A percentile compares a stretch with the other conserved stretches of the same genome.
phyloP scores from a whole-genome alignment of 106 monocot species.

The Dendrobium chrysotoxum region DNA sequence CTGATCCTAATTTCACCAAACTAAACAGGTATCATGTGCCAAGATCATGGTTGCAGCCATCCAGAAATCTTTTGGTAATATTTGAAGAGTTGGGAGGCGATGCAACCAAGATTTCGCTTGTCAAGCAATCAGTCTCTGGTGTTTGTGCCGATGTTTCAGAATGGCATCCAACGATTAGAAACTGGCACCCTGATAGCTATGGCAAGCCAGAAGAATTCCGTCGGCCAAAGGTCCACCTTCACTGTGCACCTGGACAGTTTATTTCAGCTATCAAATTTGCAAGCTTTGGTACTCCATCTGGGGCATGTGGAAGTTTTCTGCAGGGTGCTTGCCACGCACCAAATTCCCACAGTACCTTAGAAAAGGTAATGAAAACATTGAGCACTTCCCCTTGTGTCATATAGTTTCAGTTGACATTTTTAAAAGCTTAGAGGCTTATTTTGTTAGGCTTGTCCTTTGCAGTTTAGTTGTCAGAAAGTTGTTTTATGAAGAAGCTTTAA shows the following conservation, averaged over 20 bases:
- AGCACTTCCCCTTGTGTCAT: neutral
- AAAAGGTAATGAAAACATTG: conserved; percentile 49
- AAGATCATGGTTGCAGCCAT: conserved; percentile 74
- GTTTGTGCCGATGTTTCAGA: conserved; percentile 91
- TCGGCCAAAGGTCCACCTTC: conserved; percentile 69
- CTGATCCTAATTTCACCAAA: neutral
- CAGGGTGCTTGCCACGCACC: conserved; percentile 81
- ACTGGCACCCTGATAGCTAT: conserved; percentile 67
- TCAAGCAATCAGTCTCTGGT: conserved; percentile 65
- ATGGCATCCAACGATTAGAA: conserved; percentile 72
- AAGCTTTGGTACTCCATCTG: conserved; percentile 85
- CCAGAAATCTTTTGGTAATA: conserved; percentile 72
- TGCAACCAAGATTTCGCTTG: conserved; percentile 62
- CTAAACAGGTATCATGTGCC: conserved; percentile 90
- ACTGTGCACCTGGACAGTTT: conserved; percentile 60
- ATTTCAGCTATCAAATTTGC: conserved; percentile 93
- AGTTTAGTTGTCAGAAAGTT: too few species aligned
- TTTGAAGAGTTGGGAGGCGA: conserved; percentile 94
- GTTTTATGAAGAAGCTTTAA: neutral
- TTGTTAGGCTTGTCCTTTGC: neutral
- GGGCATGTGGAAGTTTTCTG: conserved; percentile 86
- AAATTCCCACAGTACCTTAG: conserved; percentile 48
- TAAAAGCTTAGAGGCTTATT: neutral
- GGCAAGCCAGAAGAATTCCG: conserved; percentile 48
- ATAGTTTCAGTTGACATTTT: neutral